These are phyloP conservation scores for Chara braunii DNA, from an alignment of 139 green algal species.

Conservation along the genomic window DNA sequence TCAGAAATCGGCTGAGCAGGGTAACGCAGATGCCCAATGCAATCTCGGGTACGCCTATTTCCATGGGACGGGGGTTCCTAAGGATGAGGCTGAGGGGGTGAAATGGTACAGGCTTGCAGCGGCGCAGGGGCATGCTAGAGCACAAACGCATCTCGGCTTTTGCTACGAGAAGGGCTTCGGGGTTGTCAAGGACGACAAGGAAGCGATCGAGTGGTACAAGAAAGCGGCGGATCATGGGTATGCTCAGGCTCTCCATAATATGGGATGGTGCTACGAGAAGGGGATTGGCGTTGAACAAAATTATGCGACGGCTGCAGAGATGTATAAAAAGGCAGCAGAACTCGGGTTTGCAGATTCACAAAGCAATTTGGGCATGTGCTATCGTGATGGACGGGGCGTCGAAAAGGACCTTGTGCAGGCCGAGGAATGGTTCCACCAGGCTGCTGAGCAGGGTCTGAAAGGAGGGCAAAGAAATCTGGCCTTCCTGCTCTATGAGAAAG, in stretches of 20 bases:
- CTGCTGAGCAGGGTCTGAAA: background rate
- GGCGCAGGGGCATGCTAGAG: slow-evolving; percentile 12
- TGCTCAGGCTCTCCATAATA: slow-evolving; percentile 15
- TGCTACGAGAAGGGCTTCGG: slow-evolving; percentile 14
- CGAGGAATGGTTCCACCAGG: background rate
- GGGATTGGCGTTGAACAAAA: slow-evolving; percentile 22
- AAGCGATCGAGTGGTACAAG: slow-evolving; percentile 39
- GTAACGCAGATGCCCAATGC: slow-evolving; percentile 23
- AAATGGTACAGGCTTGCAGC: slow-evolving; percentile 23
- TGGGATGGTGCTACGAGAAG: slow-evolving; percentile 30
- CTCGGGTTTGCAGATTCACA: slow-evolving; percentile 18
- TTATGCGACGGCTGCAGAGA: slow-evolving; percentile 25
- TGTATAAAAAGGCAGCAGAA: slow-evolving; percentile 37
- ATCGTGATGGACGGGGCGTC: background rate
- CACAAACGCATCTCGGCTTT: slow-evolving; percentile 5
- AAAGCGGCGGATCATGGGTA: slow-evolving; percentile 37
- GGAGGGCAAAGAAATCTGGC: background rate
- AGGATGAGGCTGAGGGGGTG: slow-evolving; percentile 12
- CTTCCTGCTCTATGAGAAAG: no score
- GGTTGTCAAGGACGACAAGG: slow-evolving; percentile 18
- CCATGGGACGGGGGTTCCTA: slow-evolving; percentile 27
- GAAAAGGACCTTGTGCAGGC: slow-evolving; percentile 1
- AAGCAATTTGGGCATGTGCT: slow-evolving; percentile 18
- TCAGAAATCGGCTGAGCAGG: slow-evolving; percentile 29
- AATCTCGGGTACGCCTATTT: slow-evolving; percentile 33